Base-by-base conservation (phyloP, 768 basidiomycete genomes). In the Dentipellis sp. region DNA sequence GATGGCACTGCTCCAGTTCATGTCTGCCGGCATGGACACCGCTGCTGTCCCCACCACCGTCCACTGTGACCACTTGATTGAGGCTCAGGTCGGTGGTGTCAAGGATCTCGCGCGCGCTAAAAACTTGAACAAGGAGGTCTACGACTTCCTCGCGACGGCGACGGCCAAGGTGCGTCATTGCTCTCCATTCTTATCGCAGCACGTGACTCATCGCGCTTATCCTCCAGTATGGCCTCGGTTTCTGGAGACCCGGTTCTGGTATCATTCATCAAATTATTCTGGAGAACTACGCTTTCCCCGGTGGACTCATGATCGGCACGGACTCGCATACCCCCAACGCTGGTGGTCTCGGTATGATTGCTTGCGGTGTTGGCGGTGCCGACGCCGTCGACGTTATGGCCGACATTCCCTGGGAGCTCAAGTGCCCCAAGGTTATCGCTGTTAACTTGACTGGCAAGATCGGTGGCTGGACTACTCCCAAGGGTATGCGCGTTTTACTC, bases 361-460 rank as follows among this genome's bases (percentile, higher is more conserved):
- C 95, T 48, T 95, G 95, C 71, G 97, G 97, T 82, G 97, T 98
- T 63, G 97, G 97, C 67, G 97, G 97, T 76, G 95, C 95, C 52
- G 95, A 99, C 67, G 95, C 97, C 36, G 95, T 99, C 66, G 97
- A 99, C 64, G 97, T 98, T 63, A 99, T 99, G 92, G 94, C 97
- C 67, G 83, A 73, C 63, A 83, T 98, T 68, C 94, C 97, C 68
- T 99, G 97, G 97, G 97, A 98, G 72, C 83, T 99, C 61, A 98
- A 98, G 77, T 94, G 94, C 72, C 97, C 95, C 72, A 98, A 99
- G 82, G 91, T 93, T 64, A 97, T 98, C 61, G 95, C 95, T 76
- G 93, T 98, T 59, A 91, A 94, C 68, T 79, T 99, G 54, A 93
- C 88, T 64, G 95, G 97, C 65, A 88, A 94, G 75, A 92, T 99